Evolutionary conservation across 805 yeast genomes (phyloP).

Genomic region (Lipomyces sp.): DNA sequence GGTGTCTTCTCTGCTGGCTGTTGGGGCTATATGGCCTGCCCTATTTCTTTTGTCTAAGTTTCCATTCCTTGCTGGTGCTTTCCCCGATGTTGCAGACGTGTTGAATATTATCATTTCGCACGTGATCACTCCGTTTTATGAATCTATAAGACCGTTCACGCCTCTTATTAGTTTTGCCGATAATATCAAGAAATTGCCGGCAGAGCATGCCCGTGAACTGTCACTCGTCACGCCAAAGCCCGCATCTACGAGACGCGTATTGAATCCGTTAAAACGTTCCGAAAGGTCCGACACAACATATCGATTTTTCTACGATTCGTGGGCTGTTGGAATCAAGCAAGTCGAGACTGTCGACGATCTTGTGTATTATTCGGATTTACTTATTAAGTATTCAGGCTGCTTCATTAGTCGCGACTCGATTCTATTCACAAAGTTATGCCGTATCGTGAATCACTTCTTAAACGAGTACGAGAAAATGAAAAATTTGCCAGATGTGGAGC

Average conservation of each 20-base stretch:
- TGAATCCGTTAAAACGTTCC: constrained; percentile 28
- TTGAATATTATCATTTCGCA: constrained; percentile 57
- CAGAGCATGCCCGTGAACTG: neutral
- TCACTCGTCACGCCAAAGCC: constrained; percentile 17
- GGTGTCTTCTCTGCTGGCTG: constrained; percentile 57
- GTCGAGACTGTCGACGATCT: constrained; percentile 53
- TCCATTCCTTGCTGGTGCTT: constrained; percentile 64
- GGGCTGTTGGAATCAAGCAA: constrained; percentile 53
- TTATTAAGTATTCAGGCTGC: constrained; percentile 61
- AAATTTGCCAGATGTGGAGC: neutral
- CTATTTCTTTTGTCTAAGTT: constrained; percentile 61
- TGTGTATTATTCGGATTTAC: constrained; percentile 53
- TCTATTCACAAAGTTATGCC: constrained; percentile 62
- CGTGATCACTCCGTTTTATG: constrained; percentile 57
- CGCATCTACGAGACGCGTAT: constrained; percentile 21
- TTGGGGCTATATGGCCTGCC: constrained; percentile 68
- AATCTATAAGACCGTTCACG: constrained; percentile 11
- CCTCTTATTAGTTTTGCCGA: constrained; percentile 8
- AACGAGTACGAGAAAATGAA: constrained; percentile 29
- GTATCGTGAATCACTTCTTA: constrained; percentile 52
- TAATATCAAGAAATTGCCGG: constrained; percentile 19
- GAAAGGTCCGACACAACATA: constrained; percentile 26
- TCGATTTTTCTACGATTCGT: constrained; percentile 45
- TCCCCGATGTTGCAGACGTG: constrained; percentile 54
- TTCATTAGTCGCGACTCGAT: constrained; percentile 55